Evolutionary conservation across 2,329 filamentous ascomycete species (phyloP), one percentile per base, ranked within the genome.

Genomic region (Claviceps arundinis): DNA sequence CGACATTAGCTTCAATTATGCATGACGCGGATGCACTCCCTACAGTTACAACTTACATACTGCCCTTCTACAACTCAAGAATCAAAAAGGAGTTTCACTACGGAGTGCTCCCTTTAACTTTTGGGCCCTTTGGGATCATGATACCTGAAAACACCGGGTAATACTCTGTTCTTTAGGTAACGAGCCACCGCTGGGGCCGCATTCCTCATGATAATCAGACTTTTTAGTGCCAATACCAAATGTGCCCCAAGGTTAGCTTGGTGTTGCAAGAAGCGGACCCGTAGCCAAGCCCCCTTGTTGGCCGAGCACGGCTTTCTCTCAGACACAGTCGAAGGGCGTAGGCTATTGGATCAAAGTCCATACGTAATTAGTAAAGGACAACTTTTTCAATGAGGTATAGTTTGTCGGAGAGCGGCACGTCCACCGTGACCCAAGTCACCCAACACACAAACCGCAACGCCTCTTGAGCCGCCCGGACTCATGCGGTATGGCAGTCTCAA

Each of bases 191-290:
- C 50, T 41, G 37, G 22, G 37, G 44, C 37, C 44, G 44, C 50
- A 47, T 51, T 51, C 50, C 38, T 52, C 37, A 37, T 48, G 46
- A 43, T 47, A 48, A 42, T 52, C 37, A 46, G 40, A 50, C 41
- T 46, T 50, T 50, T 50, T 42, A 51, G 50, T 47, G 44, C 22
- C 19, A 45, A 41, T 17, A 17, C 22, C 47, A 26, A 40, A 30
- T 41, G 38, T 41, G 37, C 22, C 37, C 48, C 48, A 51, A 47
- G 40, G 30, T 53, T 50, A 48, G 40, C 52, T 48, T 48, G 52
- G 52, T 53, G 49, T 34, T 47, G 41, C 40, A 50, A 47, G 50
- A 37, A 37, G 30, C 41, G 53, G 50, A 37, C 38, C 52, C 52
- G 40, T 40, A 6, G 38, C 45, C 47, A 38, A 52, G 37, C 22